These are phyloP conservation scores for Didymella exigua DNA, from an alignment of 2,329 filamentous ascomycete species.

Conservation along the genomic window DNA sequence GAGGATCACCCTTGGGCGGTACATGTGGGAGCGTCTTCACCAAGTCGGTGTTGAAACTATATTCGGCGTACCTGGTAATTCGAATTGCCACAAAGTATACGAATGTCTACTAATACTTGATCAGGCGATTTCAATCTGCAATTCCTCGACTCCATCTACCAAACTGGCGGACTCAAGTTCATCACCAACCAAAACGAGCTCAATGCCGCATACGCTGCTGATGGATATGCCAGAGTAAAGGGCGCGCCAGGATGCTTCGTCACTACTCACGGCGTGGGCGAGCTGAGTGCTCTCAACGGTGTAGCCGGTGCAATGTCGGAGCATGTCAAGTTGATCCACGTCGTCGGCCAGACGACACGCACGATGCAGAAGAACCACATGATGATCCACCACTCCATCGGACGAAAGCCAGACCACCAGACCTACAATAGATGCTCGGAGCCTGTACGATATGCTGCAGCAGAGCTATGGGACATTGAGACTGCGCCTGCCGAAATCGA, in stretches of 20 bases:
- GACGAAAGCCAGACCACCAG: constrained; percentile 49
- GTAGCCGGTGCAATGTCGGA: constrained; percentile 53
- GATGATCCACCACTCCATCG: constrained; percentile 56
- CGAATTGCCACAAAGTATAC: background rate
- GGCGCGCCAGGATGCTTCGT: constrained; percentile 57
- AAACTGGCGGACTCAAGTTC: constrained; percentile 49
- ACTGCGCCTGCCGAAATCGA: constrained; percentile 52
- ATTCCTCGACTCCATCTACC: constrained; percentile 52
- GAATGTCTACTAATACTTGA: background rate
- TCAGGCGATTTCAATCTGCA: constrained; percentile 25
- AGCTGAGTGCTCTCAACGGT: constrained; percentile 54
- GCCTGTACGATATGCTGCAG: constrained; percentile 47
- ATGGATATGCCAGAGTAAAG: constrained; percentile 63
- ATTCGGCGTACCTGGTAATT: constrained; percentile 49
- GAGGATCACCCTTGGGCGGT: constrained; percentile 50
- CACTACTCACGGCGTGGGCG: constrained; percentile 67
- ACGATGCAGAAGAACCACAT: constrained; percentile 50
- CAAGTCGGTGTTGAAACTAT: constrained; percentile 50
- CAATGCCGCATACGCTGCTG: constrained; percentile 63
- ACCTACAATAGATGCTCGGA: constrained; percentile 50
- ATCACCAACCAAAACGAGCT: constrained; percentile 65
- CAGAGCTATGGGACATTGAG: constrained; percentile 49
- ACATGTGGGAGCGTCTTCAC: constrained; percentile 52
- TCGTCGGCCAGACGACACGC: constrained; percentile 53
- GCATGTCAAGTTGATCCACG: constrained; percentile 53